phyloP scores from a whole-genome alignment of 768 basidiomycete genomes.

The Gloeopeniophorella convolvens region DNA sequence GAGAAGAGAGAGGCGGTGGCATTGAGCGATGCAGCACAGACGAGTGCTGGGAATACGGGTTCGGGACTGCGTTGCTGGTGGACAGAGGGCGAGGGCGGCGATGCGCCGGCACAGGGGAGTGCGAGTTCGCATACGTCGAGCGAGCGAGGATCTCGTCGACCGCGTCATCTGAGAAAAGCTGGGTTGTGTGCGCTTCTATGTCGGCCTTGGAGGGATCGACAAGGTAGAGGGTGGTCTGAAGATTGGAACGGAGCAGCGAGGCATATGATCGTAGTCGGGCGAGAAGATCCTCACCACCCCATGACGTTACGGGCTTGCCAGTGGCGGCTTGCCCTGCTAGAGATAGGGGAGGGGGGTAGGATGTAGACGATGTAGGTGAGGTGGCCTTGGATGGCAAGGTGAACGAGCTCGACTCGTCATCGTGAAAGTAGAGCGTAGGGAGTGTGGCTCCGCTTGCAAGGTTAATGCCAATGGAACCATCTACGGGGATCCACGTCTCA shows the following conservation, averaged over 20 bases:
- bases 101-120: constrained; percentile 81
- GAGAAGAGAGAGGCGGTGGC: constrained; percentile 42
- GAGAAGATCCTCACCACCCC: constrained; percentile 87
- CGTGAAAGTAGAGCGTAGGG: constrained; percentile 91
- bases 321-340: constrained; percentile 38
- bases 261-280: constrained; percentile 69
- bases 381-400: constrained; percentile 42
- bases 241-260: constrained; percentile 75
- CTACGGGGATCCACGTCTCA: constrained; percentile 35
- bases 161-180: constrained; percentile 78
- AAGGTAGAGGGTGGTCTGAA: constrained; percentile 83
- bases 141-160: constrained; percentile 82
- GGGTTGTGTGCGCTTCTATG: constrained; percentile 83
- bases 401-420: constrained; percentile 88
- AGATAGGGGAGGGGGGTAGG: constrained; percentile 61
- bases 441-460: constrained; percentile 80
- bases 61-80: constrained; percentile 28
- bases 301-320: constrained; percentile 40
- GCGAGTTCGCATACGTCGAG: constrained; percentile 67
- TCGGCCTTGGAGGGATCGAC: constrained; percentile 92
- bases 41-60: constrained; percentile 58
- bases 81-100: constrained; percentile 66
- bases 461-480: constrained; percentile 86
- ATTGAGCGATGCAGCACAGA: constrained; percentile 81
- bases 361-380: constrained; percentile 32